Conservation (phyloP, 768 basidiomycete species). For the Rhizopogon vinicolor region DNA sequence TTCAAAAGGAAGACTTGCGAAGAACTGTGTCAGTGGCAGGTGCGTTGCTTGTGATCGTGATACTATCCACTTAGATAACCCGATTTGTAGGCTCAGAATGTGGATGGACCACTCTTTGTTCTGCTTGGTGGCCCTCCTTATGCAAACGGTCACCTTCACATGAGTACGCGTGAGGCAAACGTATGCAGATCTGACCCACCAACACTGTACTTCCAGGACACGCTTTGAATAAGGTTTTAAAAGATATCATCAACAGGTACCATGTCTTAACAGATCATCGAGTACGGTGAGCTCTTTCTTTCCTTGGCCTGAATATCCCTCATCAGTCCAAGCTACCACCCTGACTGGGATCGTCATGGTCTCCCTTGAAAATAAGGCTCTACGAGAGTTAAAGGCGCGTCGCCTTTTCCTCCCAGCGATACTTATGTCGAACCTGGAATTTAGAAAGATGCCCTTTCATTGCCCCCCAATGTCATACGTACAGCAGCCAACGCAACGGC, state of each 20-base stretch:
- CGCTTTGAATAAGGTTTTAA: constrained; percentile 92
- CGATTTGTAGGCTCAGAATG: constrained; percentile 54
- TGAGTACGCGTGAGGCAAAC: constrained; percentile 50
- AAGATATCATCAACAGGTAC: constrained; percentile 93
- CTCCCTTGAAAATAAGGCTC: no score
- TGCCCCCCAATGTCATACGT: no score
- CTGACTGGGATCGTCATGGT: no score
- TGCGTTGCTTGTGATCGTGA: constrained; percentile 27
- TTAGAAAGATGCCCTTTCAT: no score
- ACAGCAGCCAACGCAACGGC: no score
- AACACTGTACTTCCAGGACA: constrained; percentile 55
- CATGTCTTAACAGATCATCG: constrained; percentile 71
- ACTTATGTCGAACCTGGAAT: no score
- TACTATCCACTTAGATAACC: not conserved
- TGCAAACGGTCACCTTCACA: constrained; percentile 93
- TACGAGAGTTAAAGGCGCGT: no score
- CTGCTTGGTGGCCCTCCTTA: constrained; percentile 97
- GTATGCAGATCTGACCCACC: not conserved
- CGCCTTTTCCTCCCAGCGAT: no score
- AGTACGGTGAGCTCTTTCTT: constrained; percentile 61
- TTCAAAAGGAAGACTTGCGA: constrained; percentile 64
- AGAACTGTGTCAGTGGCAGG: constrained; percentile 77
- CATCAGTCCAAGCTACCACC: constrained; percentile 45
- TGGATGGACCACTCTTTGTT: constrained; percentile 67
- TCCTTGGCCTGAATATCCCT: not conserved